Evolutionary conservation across 495 filamentous ascomycete genomes (phyloP).

Genomic region (Penicillium manginii): DNA sequence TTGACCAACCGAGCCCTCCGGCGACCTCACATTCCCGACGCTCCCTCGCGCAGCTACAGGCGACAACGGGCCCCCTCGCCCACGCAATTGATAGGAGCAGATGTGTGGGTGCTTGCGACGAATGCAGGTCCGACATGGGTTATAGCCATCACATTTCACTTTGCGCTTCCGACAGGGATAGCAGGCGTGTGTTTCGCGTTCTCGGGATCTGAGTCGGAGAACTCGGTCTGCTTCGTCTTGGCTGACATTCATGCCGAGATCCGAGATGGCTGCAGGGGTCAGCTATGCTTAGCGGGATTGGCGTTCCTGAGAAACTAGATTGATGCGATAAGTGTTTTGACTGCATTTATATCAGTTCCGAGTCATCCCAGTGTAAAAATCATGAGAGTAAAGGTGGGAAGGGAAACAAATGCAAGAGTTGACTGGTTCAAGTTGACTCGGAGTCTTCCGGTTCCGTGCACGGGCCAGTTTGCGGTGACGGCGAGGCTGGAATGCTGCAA

Average conservation of each 20-base stretch:
- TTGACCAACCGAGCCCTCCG: not conserved
- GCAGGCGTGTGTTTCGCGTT: conserved; percentile 40
- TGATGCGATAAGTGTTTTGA: no score
- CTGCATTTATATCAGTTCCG: not conserved
- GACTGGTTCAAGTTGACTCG: no score
- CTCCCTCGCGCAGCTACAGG: not conserved
- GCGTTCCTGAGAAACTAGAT: not conserved
- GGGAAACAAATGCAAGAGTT: not conserved
- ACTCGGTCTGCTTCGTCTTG: conserved; percentile 36
- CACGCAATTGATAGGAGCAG: conserved; percentile 30
- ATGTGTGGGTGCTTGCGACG: conserved; percentile 40
- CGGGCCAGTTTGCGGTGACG: not conserved
- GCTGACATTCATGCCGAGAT: conserved; percentile 20
- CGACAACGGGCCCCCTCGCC: not conserved
- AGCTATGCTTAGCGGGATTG: not conserved
- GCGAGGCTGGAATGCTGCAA: no score
- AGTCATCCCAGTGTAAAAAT: not conserved
- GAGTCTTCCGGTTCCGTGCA: not conserved
- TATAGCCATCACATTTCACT: conserved; percentile 41
- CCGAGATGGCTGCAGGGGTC: conserved; percentile 4
- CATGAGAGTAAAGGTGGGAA: not conserved
- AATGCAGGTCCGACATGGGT: conserved; percentile 39
- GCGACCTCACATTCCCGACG: not conserved
- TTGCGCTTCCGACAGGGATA: conserved; percentile 48
- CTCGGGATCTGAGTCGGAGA: conserved; percentile 33